These are phyloP conservation scores for Styphnolobium japonicum DNA, from an alignment of 306 rosid species.

Conservation along the genomic window DNA sequence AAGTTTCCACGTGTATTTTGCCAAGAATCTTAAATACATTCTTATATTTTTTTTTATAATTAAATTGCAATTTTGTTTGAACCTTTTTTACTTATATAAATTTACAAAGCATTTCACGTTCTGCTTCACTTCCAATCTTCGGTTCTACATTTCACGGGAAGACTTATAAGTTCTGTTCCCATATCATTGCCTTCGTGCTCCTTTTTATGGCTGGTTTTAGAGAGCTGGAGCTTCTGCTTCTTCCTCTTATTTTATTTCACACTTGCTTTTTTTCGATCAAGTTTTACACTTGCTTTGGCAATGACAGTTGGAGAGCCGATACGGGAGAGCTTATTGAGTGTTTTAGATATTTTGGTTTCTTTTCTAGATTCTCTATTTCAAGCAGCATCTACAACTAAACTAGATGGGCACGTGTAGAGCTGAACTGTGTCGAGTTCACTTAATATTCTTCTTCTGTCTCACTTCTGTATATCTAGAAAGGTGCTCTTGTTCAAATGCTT, in stretches of 20 bases:
- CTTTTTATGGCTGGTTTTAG: background rate
- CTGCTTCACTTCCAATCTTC: too few relatives aligned
- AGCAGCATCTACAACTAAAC: background rate
- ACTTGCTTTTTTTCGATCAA: too few relatives aligned
- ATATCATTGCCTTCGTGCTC: background rate
- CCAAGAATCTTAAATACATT: background rate
- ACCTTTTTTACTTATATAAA: background rate
- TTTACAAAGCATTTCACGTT: background rate
- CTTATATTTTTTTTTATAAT: background rate
- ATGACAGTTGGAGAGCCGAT: background rate
- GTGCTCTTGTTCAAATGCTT: background rate
- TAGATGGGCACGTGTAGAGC: too few relatives aligned
- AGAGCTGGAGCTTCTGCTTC: background rate
- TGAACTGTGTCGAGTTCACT: too few relatives aligned
- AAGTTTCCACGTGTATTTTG: slow-evolving; percentile 15
- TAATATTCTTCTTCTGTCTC: too few relatives aligned
- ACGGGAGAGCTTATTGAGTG: background rate
- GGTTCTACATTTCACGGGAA: background rate
- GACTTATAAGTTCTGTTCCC: background rate
- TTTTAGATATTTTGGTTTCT: too few relatives aligned
- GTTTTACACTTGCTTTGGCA: background rate
- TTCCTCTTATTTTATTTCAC: background rate
- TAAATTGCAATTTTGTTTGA: background rate
- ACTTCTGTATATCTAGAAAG: too few relatives aligned
- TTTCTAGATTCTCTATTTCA: background rate